Percentiles rank a stretch among this genome's conserved stretches.
Evolutionary conservation across 768 basidiomycete genomes (phyloP).

Genomic region (Suillus cothurnatus): DNA sequence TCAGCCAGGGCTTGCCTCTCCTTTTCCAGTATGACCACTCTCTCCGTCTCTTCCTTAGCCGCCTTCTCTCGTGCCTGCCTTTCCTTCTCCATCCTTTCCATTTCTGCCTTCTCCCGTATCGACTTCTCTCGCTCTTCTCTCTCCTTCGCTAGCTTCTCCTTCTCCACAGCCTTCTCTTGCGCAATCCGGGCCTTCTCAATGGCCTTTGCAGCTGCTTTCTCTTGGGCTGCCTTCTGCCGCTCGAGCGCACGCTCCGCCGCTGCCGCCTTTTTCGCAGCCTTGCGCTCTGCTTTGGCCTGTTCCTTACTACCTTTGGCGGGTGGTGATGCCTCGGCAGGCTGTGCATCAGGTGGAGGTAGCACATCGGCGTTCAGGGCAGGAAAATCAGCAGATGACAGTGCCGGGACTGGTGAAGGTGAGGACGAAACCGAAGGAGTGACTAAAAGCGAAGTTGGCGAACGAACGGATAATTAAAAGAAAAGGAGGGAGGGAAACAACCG

Average conservation of each 20-base stretch:
- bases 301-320: slow-evolving; percentile 41
- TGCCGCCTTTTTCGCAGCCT: slow-evolving; percentile 65
- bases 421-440: slow-evolving; percentile 40
- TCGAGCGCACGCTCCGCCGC: slow-evolving; percentile 65
- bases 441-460: slow-evolving; percentile 44
- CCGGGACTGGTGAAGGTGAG: slow-evolving; percentile 46
- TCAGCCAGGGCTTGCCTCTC: slow-evolving; percentile 31
- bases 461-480: slow-evolving; percentile 29
- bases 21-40: slow-evolving; percentile 36
- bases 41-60: slow-evolving; percentile 40
- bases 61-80: slow-evolving; percentile 31
- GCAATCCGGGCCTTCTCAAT: not conserved
- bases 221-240: slow-evolving; percentile 55
- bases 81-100: slow-evolving; percentile 44
- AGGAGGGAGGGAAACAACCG: slow-evolving; percentile 15
- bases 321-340: slow-evolving; percentile 25
- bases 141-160: slow-evolving; percentile 44
- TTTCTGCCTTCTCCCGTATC: slow-evolving; percentile 38
- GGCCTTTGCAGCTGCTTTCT: slow-evolving; percentile 50
- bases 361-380: slow-evolving; percentile 53
- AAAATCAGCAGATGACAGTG: slow-evolving; percentile 72
- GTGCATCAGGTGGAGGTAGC: slow-evolving; percentile 26
- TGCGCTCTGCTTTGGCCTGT: slow-evolving; percentile 60
- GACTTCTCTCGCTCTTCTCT: slow-evolving; percentile 43
- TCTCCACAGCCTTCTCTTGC: slow-evolving; percentile 48